A percentile compares a stretch with the other conserved stretches of the same genome.
Evolutionary conservation across 1,284 basidiomycete genomes (phyloP).

Genomic region (Testicularia cyperi): DNA sequence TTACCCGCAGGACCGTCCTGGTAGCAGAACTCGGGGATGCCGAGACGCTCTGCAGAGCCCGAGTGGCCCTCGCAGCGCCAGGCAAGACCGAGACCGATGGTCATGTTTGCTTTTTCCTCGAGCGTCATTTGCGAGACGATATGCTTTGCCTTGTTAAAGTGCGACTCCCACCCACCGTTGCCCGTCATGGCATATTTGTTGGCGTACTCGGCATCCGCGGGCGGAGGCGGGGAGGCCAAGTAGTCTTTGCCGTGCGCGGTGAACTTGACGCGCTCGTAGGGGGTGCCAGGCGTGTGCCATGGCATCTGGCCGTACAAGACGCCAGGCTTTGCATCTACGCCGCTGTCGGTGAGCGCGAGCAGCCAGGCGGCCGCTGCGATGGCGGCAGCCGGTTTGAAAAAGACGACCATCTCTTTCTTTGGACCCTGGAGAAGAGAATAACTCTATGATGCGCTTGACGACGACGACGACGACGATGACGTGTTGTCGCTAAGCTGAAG

Average conservation of each 20-base stretch:
- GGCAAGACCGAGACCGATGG: constrained; percentile 22
- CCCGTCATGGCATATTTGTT: constrained; percentile 13
- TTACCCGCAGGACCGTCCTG: constrained; percentile 31
- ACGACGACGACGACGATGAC: too few species aligned
- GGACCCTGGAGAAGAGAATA: too few species aligned
- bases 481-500: too few species aligned
- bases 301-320: not conserved
- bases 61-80: constrained; percentile 23
- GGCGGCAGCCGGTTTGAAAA: not conserved
- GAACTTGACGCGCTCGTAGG: not conserved
- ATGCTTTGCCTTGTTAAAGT: constrained; percentile 17
- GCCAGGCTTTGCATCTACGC: not conserved
- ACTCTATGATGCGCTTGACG: too few species aligned
- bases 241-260: not conserved
- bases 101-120: constrained; percentile 39
- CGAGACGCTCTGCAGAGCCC: constrained; percentile 27
- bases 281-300: not conserved
- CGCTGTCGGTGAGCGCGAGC: not conserved
- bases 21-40: constrained; percentile 35
- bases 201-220: not conserved
- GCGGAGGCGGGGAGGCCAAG: not conserved
- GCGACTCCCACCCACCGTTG: constrained; percentile 32
- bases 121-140: constrained; percentile 29
- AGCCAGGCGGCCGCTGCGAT: not conserved
- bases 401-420: not conserved